These are phyloP conservation scores for Boletus semigastroideus DNA, from an alignment of 1,284 basidiomycete species.

Conservation along the genomic window DNA sequence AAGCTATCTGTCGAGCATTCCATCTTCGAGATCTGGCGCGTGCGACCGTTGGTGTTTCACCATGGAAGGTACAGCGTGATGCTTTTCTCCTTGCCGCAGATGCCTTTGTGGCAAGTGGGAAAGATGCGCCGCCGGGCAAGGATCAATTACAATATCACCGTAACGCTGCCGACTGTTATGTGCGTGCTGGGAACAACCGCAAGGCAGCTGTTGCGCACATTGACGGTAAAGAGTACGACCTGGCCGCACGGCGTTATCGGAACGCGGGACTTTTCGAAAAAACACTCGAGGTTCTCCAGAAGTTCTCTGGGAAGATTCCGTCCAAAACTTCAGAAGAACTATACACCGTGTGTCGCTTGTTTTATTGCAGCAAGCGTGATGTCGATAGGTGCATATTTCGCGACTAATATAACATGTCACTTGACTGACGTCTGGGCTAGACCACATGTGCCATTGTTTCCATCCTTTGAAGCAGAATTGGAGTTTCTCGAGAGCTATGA, in stretches of 20 bases:
- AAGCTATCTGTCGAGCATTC: conserved; percentile 47
- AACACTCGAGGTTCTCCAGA: conserved; percentile 47
- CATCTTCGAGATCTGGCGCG: conserved; percentile 44
- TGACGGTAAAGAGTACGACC: conserved; percentile 43
- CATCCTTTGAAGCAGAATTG: conserved; percentile 49
- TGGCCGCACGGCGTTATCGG: conserved; percentile 48
- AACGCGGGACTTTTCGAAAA: conserved; percentile 53
- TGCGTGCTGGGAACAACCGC: conserved; percentile 39
- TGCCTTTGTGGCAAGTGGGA: conserved; percentile 47
- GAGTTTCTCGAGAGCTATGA: conserved; percentile 58
- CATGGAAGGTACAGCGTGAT: conserved; percentile 27
- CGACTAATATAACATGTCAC: neutral
- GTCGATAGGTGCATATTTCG: conserved; percentile 28
- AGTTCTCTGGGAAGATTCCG: conserved; percentile 35
- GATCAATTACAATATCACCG: conserved; percentile 43
- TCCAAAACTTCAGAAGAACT: conserved; percentile 40
- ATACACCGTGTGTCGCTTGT: conserved; percentile 48
- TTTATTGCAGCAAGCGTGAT: conserved; percentile 44
- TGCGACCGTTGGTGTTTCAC: conserved; percentile 22
- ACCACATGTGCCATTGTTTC: conserved; percentile 50
- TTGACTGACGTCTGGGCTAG: conserved; percentile 32
- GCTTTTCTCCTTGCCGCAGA: conserved; percentile 48
- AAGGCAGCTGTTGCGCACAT: conserved; percentile 49
- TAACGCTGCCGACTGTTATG: conserved; percentile 55
- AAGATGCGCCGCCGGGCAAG: conserved; percentile 24